Evolutionary conservation across 2,329 filamentous ascomycete genomes (phyloP).

Genomic region (Exophiala mesophila): DNA sequence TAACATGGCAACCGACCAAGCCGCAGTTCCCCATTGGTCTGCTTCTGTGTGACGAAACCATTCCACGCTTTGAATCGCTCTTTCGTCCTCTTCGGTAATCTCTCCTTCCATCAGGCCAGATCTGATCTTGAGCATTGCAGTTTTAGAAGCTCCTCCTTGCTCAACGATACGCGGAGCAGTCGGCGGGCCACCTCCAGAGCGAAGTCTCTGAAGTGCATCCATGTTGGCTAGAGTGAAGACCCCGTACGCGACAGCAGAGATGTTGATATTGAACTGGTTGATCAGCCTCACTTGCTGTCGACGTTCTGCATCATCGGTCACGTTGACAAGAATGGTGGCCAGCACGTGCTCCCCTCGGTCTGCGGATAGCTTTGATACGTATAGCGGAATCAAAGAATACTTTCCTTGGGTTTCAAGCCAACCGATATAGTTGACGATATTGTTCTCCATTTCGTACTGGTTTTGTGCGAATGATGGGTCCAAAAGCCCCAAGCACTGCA

Average conservation of each 20-base stretch:
- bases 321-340: slow-evolving; percentile 69
- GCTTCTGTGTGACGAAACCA: slow-evolving; percentile 76
- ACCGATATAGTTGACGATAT: slow-evolving; percentile 76
- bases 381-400: slow-evolving; percentile 76
- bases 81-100: slow-evolving; percentile 57
- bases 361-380: slow-evolving; percentile 69
- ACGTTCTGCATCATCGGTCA: slow-evolving; percentile 62
- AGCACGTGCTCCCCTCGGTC: slow-evolving; percentile 63
- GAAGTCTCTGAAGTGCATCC: slow-evolving; percentile 32
- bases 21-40: slow-evolving; percentile 63
- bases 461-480: slow-evolving; percentile 41
- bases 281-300: slow-evolving; percentile 68
- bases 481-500: slow-evolving; percentile 55
- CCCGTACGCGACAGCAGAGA: slow-evolving; percentile 64
- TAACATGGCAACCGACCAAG: slow-evolving; percentile 63
- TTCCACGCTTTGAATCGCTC: slow-evolving; percentile 73
- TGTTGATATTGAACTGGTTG: slow-evolving; percentile 66
- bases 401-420: slow-evolving; percentile 68
- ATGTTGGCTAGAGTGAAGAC: slow-evolving; percentile 50
- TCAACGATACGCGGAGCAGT: slow-evolving; percentile 18
- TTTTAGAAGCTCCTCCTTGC: slow-evolving; percentile 16
- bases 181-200: background rate
- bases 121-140: slow-evolving; percentile 48
- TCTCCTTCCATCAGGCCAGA: slow-evolving; percentile 66
- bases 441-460: slow-evolving; percentile 61